phyloP scores from a whole-genome alignment of 192 early-diverging fungal genomes.

The Backusella westeae region DNA sequence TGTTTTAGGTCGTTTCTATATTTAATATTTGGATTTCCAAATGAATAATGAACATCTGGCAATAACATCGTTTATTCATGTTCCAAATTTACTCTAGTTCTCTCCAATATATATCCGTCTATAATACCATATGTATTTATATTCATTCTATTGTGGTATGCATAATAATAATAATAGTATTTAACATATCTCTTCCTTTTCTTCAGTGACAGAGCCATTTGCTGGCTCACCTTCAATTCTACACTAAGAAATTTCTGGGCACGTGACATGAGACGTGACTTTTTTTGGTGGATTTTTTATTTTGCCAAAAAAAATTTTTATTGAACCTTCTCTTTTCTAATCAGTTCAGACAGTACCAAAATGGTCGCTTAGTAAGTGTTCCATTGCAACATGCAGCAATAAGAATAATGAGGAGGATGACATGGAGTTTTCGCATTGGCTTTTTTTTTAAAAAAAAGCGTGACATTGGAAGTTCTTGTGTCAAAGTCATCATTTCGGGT shows the following conservation, averaged over 20 bases:
- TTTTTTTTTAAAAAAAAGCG: neutral
- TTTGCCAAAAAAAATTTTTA: neutral
- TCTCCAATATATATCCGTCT: too few relatives aligned
- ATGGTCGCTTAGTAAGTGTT: conserved; percentile 24
- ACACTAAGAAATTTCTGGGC: neutral
- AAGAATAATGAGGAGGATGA: neutral
- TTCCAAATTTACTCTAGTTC: too few relatives aligned
- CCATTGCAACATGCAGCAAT: neutral
- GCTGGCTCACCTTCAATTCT: too few relatives aligned
- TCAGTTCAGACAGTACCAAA: conserved; percentile 15
- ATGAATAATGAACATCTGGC: too few relatives aligned
- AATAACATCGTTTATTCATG: too few relatives aligned
- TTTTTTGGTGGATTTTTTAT: neutral
- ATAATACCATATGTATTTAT: too few relatives aligned
- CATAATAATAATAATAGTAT: too few relatives aligned
- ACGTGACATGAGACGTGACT: neutral
- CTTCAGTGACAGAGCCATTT: too few relatives aligned
- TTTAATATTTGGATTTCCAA: too few relatives aligned
- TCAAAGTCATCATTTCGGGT: conserved; percentile 7
- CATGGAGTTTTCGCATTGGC: neutral
- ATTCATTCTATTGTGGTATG: too few relatives aligned
- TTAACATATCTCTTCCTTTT: too few relatives aligned
- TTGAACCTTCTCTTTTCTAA: conserved; percentile 18
- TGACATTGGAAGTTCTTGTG: neutral
- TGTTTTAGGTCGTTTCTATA: too few relatives aligned